Evolutionary conservation across 768 basidiomycete species (phyloP), one percentile per base, ranked within the genome.

Genomic region (Astraeus odoratus): DNA sequence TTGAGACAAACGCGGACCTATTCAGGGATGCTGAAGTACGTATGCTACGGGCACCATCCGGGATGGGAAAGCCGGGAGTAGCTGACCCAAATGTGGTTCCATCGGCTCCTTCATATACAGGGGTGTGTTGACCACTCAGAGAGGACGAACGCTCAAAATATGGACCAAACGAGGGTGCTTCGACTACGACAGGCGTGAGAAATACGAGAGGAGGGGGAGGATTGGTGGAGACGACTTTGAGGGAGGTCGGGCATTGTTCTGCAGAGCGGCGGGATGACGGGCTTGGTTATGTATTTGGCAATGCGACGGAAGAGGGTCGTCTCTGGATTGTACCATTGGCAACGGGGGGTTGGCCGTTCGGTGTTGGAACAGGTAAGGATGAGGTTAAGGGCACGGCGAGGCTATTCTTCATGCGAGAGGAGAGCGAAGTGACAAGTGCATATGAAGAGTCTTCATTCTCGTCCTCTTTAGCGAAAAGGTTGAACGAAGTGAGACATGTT

Each of bases 41-140:
- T 57, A 93, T 77, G 57, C 92, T 93, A 42, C 91, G 75, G 20
- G 90, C 81, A 63, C 95, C 93, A 57, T 95, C 93, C 46, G 79
- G 83, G 8, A 96, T 88, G 2, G 92, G 87, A 54, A 96, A 96
- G 0, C 93, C 93, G 29, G 93, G 93, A 27, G 95, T 93, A 19
- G 81, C 75, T 2, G 81, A 84, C 15, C 81, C 83, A 62, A 83
- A 80, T 3, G 72, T 65, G 13, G 69, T 69, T 43, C 85, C 81
- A 42, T 74, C 72, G 5, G 69, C 64, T 18, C 67, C 65, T 23
- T 86, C 86, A 43, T 74, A 71, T 4, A 68, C 66, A 6, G 81
- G 76, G 6, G 79, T 67, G 25, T 72, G 68, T 37, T 68, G 63
- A 10, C 71, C 74, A 45, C 67, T 62, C 12, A 78, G 76, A 48